Conservation (phyloP, 768 basidiomycete genomes). For the Lentinula guzmanii region DNA sequence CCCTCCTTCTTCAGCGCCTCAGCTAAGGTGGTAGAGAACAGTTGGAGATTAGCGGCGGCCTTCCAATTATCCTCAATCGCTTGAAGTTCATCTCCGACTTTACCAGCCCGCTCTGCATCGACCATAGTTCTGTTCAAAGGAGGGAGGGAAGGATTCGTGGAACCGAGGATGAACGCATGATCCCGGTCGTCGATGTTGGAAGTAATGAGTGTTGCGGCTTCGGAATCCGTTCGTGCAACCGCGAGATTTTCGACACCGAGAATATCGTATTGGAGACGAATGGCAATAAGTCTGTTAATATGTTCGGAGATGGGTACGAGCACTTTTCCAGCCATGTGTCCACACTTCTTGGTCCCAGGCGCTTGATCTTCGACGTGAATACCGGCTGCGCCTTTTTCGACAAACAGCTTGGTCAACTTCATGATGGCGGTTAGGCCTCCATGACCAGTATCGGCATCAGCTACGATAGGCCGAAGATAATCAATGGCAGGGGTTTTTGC, state of each 20-base stretch:
- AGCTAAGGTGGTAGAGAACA: slow-evolving; percentile 71
- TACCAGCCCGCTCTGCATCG: slow-evolving; percentile 77
- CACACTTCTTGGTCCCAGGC: slow-evolving; percentile 94
- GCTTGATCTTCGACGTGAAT: slow-evolving; percentile 99
- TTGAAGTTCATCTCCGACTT: slow-evolving; percentile 76
- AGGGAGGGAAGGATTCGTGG: slow-evolving; percentile 65
- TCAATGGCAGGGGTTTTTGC: slow-evolving; percentile 69
- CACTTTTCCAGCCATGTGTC: slow-evolving; percentile 94
- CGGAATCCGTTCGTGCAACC: slow-evolving; percentile 93
- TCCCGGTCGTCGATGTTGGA: slow-evolving; percentile 97
- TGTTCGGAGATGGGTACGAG: slow-evolving; percentile 97
- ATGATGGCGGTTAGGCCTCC: slow-evolving; percentile 97
- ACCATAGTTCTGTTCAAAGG: slow-evolving; percentile 79
- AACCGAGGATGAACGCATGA: slow-evolving; percentile 93
- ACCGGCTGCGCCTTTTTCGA: slow-evolving; percentile 96
- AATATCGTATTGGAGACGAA: slow-evolving; percentile 95
- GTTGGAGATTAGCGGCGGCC: slow-evolving; percentile 65
- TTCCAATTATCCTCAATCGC: slow-evolving; percentile 88
- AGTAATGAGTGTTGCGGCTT: slow-evolving; percentile 95
- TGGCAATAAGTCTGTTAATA: slow-evolving; percentile 95
- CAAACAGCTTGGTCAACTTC: slow-evolving; percentile 98
- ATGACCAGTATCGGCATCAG: slow-evolving; percentile 97
- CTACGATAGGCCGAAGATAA: slow-evolving; percentile 91
- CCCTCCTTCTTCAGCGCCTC: slow-evolving; percentile 61
- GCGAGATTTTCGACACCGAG: slow-evolving; percentile 97